Base-by-base conservation (phyloP, 768 basidiomycete species). In the Saitozyma sp. region DNA sequence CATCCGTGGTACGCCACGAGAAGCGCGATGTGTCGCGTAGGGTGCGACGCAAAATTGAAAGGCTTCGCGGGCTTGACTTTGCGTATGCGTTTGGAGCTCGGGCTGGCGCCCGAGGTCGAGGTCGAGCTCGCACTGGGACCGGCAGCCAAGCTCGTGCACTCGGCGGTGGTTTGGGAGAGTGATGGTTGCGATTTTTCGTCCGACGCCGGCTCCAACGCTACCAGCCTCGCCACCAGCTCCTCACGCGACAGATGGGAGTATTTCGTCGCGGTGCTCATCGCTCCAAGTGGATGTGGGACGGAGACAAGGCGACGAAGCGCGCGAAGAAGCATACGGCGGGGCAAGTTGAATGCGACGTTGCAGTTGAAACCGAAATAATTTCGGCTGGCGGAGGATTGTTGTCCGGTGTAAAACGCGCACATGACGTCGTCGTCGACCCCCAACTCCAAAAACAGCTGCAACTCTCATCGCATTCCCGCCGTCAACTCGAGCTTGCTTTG, bases 1-100 rank as follows among this genome's bases (percentile, higher is more conserved):
- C 88, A 89, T 13, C 95, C 95, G 50, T 91, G 86, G 73, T 97
- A 99, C 75, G 87, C 89, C 76, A 98, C 91, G 73, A 91, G 89
- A 57, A 99, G 82, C 0, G 96, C 96, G 64, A 99, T 92, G 81
- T 97, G 97, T 56, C 90, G 88, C 43, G 84, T 83, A 8, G 90
- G 85, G 73, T 92, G 84, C 6, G 84, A 81, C 19, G 84, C 77
- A 78, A 92, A 90, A 63, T 86, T 80, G 75, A 91, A 91, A 6
- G 80, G 71, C 56, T 82, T 83, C 16, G 49, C 50, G 37, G 46
- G 60, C 54, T 70, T 66, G 61, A 20, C 6, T 46, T 46, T 46
- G 45, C 45, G 13, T 29, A 29, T 29, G 50, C 54, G 14, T 59
- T 66, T 40, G 39, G 58, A 40, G 41, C 29, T 45, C 41, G 38